Evolutionary conservation across 225 moss, liverwort and hornwort genomes (phyloP).

Genomic region (Marchantia paleacea): DNA sequence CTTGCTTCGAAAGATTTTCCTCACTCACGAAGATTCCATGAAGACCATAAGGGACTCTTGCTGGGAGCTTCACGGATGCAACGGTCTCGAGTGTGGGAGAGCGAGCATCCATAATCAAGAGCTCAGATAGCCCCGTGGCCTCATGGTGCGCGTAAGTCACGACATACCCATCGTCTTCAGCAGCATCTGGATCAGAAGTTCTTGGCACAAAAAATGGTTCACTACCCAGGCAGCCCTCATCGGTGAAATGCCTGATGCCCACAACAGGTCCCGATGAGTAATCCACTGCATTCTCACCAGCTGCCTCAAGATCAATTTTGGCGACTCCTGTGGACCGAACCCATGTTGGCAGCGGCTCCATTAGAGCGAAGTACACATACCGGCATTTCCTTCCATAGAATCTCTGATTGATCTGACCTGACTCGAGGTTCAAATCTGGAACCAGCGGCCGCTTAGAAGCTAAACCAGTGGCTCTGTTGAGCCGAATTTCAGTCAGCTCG

Average conservation of each 20-base stretch:
- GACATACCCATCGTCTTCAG: slow-evolving; percentile 34
- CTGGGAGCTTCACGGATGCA: slow-evolving; percentile 30
- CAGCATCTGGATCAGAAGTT: background rate
- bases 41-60: slow-evolving; percentile 33
- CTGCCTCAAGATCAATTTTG: slow-evolving; percentile 25
- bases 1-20: no score
- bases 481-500: slow-evolving; percentile 26
- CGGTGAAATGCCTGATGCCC: slow-evolving; percentile 20
- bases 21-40: slow-evolving; percentile 29
- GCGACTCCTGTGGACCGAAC: slow-evolving; percentile 32
- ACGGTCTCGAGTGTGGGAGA: slow-evolving; percentile 35
- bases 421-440: slow-evolving; percentile 27
- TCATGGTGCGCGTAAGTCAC: slow-evolving; percentile 26
- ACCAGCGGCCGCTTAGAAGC: slow-evolving; percentile 19
- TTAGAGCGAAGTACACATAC: slow-evolving; percentile 23
- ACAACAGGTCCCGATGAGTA: slow-evolving; percentile 6
- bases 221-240: slow-evolving; percentile 20
- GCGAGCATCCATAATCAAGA: slow-evolving; percentile 29
- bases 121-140: slow-evolving; percentile 18
- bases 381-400: slow-evolving; percentile 27
- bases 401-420: slow-evolving; percentile 27
- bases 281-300: background rate
- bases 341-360: slow-evolving; percentile 29
- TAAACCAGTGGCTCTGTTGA: slow-evolving; percentile 17
- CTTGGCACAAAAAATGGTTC: slow-evolving; percentile 35